Evolutionary conservation across 2,329 filamentous ascomycete species (phyloP), one percentile per base, ranked within the genome.

Genomic region (Thelonectria olida): DNA sequence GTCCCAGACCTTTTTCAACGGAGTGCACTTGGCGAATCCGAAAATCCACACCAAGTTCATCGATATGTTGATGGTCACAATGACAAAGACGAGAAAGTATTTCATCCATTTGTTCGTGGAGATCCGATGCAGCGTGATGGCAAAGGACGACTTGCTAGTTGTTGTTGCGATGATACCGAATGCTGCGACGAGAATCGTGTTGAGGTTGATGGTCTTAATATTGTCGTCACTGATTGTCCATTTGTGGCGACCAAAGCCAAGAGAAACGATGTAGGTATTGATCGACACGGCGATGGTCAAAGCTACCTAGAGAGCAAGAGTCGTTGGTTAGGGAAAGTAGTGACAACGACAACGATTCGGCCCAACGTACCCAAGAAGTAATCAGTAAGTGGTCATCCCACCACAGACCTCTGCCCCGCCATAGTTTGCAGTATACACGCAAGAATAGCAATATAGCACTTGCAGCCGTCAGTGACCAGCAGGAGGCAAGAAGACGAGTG

Each of bases 61-160:
- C 0, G 72, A 72, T 7, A 74, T 19, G 41, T 77, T 77, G 54
- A 75, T 71, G 8, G 74, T 67, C 61, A 76, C 68, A 7, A 78
- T 71, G 39, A 76, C 19, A 48, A 76, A 76, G 3, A 74, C 64
- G 7, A 76, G 63, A 34, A 75, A 69, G 17, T 68, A 66, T 9
- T 69, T 62, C 67, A 68, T 58, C 75, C 73, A 63, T 56, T 44
- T 58, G 15, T 73, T 64, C 8, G 65, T 71, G 4, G 70, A 64
- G 28, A 78, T 70, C 4, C 75, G 69, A 20, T 78, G 67, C 3
- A 78, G 62, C 0, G 76, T 78, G n/a, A 78, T 66, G 9, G 75
- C 76, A 55, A 80, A 77, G 0, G 78, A 78, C 0, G 77, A 75
- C 58, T 79, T 80, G 61, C 75, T 78, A 54, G 69, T 71, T 1